phyloP scores from a whole-genome alignment of 1,139 yeast species.

The Taphrina pruni region DNA sequence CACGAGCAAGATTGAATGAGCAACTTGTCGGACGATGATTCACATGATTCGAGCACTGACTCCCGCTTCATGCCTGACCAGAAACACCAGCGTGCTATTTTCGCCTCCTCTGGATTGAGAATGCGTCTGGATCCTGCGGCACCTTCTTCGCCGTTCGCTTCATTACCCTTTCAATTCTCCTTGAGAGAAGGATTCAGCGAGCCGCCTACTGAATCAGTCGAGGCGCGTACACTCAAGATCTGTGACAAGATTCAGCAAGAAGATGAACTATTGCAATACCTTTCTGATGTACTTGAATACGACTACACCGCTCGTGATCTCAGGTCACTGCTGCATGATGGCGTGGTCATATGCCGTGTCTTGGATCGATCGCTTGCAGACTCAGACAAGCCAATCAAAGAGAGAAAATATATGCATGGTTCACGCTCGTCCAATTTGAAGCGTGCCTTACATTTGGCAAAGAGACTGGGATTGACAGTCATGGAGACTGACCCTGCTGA shows the following conservation, averaged over 20 bases:
- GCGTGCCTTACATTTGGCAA: background rate
- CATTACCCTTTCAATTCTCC: slow-evolving; percentile 5
- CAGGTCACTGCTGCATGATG: slow-evolving; percentile 7
- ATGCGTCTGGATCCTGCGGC: background rate
- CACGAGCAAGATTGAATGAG: too few relatives aligned
- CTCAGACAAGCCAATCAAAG: background rate
- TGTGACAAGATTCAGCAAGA: background rate
- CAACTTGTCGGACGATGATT: background rate
- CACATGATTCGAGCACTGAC: background rate
- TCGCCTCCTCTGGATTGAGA: background rate
- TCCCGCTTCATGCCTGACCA: background rate
- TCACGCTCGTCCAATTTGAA: slow-evolving; percentile 1
- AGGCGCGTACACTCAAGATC: background rate
- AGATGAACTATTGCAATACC: background rate
- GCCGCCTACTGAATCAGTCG: background rate
- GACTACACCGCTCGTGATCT: slow-evolving; percentile 8
- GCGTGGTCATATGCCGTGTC: slow-evolving; percentile 2
- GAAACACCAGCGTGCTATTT: background rate
- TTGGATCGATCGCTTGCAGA: slow-evolving; percentile 2
- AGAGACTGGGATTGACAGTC: background rate
- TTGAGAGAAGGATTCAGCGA: background rate
- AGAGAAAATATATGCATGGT: slow-evolving; percentile 5
- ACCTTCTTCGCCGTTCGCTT: slow-evolving; percentile 3
- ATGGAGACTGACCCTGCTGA: background rate
- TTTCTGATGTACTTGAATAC: background rate